Base-by-base conservation (phyloP, 1,139 yeast species). In the Sugiyamaella japonica region DNA sequence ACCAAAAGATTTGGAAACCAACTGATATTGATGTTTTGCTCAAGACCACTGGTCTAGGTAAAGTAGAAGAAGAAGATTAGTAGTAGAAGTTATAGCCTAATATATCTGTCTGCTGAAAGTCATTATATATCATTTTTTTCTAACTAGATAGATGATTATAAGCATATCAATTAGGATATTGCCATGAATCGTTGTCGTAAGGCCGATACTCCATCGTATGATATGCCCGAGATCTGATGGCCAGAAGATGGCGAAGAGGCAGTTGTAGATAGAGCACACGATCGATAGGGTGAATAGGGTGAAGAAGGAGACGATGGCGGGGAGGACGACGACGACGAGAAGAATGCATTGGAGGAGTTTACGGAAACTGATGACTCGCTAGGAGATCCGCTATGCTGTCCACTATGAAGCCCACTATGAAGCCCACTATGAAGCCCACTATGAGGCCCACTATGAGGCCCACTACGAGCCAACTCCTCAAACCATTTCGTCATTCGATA, bases 1-100 rank as follows among this genome's bases (percentile, higher is more conserved):
- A 78, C 54, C 86, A 85, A 65, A 85, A 83, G 71, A 82, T 91
- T 63, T 93, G 95, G 93, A 80, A 74, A 58, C 93, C 90, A 20
- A 71, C 75, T 15, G 95, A 89, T 62, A 85, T 93, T 61, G 93
- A 89, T 63, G 74, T 73, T 49, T 76, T 91, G 69, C 80, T 93
- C 66, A 82, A 84, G 67, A 84, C 83, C 62, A 76, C 86, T 42
- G 97, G 96, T 10, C 82, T 89, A 43, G 78, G 83, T 61, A 77
- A 78, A 63, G 75, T 76, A 56, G 76, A 74, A 15, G 80, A 75
- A 10, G 82, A 78, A 7, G 82, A 79, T 25, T 80, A 77, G 54
- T n/a, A n/a, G n/a, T n/a, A n/a, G 46, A 39, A 34, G 20, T 15
- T 40, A 38, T 43, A 31, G 43, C 23, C 28, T 9, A 17, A 28